Base-by-base conservation (phyloP, 768 basidiomycete genomes). In the Xanthoconium purpureum region DNA sequence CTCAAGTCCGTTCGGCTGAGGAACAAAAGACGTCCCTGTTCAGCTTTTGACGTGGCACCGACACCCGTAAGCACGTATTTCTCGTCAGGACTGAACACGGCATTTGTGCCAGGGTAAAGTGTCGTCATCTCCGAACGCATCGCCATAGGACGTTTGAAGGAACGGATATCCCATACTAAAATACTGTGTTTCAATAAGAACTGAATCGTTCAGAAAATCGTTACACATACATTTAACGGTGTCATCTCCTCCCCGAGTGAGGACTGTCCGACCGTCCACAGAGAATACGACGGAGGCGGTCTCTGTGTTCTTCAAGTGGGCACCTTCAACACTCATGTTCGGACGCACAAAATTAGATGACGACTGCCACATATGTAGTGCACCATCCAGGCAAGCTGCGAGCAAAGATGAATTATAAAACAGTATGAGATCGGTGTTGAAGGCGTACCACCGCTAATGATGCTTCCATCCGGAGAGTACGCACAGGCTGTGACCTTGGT, bases 41-140 rank as follows among this genome's bases (percentile, higher is more conserved):
- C 84, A 17, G 84, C 87, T 63, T 87, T 88, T 39, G 82, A 73
- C 11, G 82, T 74, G 2, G 86, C 81, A 9, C 87, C 89, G 1
- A 83, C 78, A 6, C 97, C 95, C 11, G 94, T 95, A 52, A 98
- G 76, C 49, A 98, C 76, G 66, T 86, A 84, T 71, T 86, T 90
- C 63, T 95, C 93, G 71, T 97, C 93, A 0, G 97, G 97, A 62
- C 94, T 97, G 74, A 96, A 98, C 59, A 89, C 83, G 10, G 95
- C 88, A 71, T 98, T 98, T 39, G 95, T 96, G 60, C 89, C 84
- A 15, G 93, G 89, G 74, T 99, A 98, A 52, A 94, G 73, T 15
- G 91, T 91, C 45, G 82, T 78, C 29, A 92, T 73, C 47, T 78
- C 82, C 30, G 79, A 69, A 54, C 81, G 84, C n/a, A 79, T 80